Base-by-base conservation (phyloP, 2,329 filamentous ascomycete genomes). In the Chaetomium sp. region DNA sequence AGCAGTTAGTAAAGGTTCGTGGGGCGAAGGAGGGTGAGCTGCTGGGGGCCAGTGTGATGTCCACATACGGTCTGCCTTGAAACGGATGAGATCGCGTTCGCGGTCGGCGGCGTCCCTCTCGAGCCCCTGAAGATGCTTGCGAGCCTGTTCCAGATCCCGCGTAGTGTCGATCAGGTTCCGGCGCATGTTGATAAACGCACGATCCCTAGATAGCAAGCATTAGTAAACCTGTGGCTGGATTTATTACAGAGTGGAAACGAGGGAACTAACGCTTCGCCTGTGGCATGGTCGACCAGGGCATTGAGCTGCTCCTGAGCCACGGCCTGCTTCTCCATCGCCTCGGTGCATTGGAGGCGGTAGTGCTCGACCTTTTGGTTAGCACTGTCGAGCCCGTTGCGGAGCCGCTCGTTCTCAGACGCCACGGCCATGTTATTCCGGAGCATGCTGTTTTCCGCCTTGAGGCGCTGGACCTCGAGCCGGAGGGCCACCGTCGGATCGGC, bases 381-480 rank as follows among this genome's bases (percentile, higher is more conserved):
- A 55, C 79, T 75, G 48, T 85, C 81, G 35, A 84, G 71, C 59
- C 85, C 80, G 52, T 74, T 72, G 35, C 80, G 75, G 46, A 86
- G 70, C 44, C 75, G 71, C 44, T 77, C 76, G 54, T 77, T 79
- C 61, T 83, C 80, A 1, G 79, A 77, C 6, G 76, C 76, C 6
- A 77, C 77, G 8, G 76, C 76, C 51, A 81, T 72, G 49, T 76
- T 81, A 58, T 75, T 79, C 57, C 78, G 78, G 10, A 86, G 70
- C 6, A 85, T 67, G 38, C 78, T 76, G 62, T 84, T 85, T 67
- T 86, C 84, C 5, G 82, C 79, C 65, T 79, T 81, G 48, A 86
- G 71, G 37, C 82, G 77, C 35, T 80, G 80, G 27, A 83, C 66
- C 64, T 83, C 79, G 14, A 82, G 68, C 9, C 74, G 73, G 49